Conservation (phyloP, 2,329 filamentous ascomycete species). For the Fusarium brevicatenulatum region DNA sequence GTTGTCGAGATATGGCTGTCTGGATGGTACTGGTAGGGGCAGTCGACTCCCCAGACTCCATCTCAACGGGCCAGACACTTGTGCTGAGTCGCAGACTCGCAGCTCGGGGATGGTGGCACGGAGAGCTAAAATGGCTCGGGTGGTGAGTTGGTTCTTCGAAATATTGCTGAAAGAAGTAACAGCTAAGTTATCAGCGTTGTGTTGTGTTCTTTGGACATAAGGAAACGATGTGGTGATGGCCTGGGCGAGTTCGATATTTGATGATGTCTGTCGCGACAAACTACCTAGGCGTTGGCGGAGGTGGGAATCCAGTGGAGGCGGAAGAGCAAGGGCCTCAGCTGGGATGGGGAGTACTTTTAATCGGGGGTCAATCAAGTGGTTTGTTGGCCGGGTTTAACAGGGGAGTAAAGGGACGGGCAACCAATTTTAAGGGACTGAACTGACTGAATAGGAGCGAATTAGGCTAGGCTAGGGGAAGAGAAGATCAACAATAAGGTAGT, state of each 20-base stretch:
- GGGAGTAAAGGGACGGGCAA: conserved; percentile 1
- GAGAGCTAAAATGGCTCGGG: conserved; percentile 23
- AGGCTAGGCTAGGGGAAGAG: not conserved
- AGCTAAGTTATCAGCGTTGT: conserved; percentile 27
- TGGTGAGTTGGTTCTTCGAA: conserved; percentile 1
- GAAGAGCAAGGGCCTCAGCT: conserved; percentile 41
- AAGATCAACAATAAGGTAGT: not conserved
- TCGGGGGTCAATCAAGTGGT: conserved; percentile 30
- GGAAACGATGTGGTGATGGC: conserved; percentile 11
- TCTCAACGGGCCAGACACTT: conserved; percentile 49
- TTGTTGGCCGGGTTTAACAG: conserved; percentile 9
- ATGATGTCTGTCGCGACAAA: conserved; percentile 39
- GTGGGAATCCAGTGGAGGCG: conserved; percentile 43
- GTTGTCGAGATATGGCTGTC: conserved; percentile 30
- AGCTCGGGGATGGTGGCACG: conserved; percentile 39
- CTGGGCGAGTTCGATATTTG: conserved; percentile 24
- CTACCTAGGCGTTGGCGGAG: conserved; percentile 29
- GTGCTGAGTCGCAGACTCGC: conserved; percentile 36
- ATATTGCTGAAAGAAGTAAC: not conserved
- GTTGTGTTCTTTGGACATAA: conserved; percentile 4
- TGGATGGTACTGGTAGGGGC: conserved; percentile 34
- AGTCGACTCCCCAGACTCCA: conserved; percentile 50
- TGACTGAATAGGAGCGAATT: conserved; percentile 16
- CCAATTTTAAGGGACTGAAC: not conserved
- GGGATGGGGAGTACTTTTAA: conserved; percentile 19